Base-by-base conservation (phyloP, 306 rosid species). In the Cicer pinnatifidum region DNA sequence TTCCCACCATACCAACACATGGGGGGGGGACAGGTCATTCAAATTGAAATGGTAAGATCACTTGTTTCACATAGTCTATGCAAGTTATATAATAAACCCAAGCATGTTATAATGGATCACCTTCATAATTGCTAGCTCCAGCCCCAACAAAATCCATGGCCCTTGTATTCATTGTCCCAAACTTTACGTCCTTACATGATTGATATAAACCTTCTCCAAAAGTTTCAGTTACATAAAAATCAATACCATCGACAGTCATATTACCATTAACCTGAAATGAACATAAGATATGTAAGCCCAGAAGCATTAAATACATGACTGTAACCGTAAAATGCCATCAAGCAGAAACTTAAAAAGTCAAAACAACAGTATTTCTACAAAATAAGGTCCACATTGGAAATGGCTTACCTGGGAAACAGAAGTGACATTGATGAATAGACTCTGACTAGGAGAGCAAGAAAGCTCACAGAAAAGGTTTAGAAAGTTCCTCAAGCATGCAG, bases 401-500 rank as follows among this genome's bases (percentile, higher is more conserved):
- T 39, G 79, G 46, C 86, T 76, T 75, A 93, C 98, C 97, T 89
- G 79, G 1, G 89, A 84, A 40, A 86, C 77, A 66, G 98, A 83
- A 57, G 98, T 89, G 82, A 93, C 96, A 20, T 93, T 91, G 82
- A 93, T 93, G 63, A 86, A 93, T 39, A 85, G 87, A 77, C 92
- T 88, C 91, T 93, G 98, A 65, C 81, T 80, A 62, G 98, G 97
- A 81, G 98, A 93, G 85, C 98, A 91, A 67, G 98, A 91, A 73
- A 93, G 96, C 69, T 93, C 89, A 63, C 98, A 93, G 80, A 93
- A 93, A 48, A 93, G 92, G 84, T 93, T 91, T 52, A 93, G 81
- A 80, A 93, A 93, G 85, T 93, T 93, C 82, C 98, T 88, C 91
- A 93, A 86, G 85, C 98, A 93, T 46, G 98, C 94, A 43, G 98